phyloP scores from a whole-genome alignment of 2,329 filamentous ascomycete genomes.

The Periconia macrospinosa region DNA sequence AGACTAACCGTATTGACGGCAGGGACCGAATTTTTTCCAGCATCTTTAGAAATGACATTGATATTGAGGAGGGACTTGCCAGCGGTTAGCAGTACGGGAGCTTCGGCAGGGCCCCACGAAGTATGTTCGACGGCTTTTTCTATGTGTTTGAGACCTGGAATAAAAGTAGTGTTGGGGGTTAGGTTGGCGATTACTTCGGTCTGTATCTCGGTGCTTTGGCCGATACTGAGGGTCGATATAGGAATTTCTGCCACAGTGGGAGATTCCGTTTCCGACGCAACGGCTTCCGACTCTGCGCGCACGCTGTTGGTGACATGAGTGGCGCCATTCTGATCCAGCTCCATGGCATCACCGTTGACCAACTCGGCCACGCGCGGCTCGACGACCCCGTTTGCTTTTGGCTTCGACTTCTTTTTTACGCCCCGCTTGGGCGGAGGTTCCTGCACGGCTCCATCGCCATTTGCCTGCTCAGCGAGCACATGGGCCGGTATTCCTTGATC shows the following conservation, averaged over 20 bases:
- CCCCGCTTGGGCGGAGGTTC: conserved; percentile 36
- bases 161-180: conserved; percentile 31
- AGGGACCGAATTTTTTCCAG: conserved; percentile 5
- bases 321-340: conserved; percentile 44
- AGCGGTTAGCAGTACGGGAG: conserved; percentile 36
- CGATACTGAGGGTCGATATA: conserved; percentile 43
- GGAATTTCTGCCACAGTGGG: conserved; percentile 41
- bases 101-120: conserved; percentile 36
- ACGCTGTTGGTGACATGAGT: conserved; percentile 31
- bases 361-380: conserved; percentile 35
- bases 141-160: conserved; percentile 23
- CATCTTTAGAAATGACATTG: conserved; percentile 27
- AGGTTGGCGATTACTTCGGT: conserved; percentile 41
- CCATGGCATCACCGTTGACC: conserved; percentile 52
- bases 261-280: conserved; percentile 42
- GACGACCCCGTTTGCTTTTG: conserved; percentile 37
- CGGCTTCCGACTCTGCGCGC: conserved; percentile 39
- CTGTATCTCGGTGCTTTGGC: conserved; percentile 40
- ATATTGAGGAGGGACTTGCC: conserved; percentile 40
- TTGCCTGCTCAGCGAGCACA: conserved; percentile 32
- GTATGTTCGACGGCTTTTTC: conserved; percentile 35
- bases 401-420: conserved; percentile 36
- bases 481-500: conserved; percentile 41
- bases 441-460: conserved; percentile 30
- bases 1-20: conserved; percentile 25